Evolutionary conservation across 768 basidiomycete genomes (phyloP).

Genomic region (Auricularia auricula-judae): DNA sequence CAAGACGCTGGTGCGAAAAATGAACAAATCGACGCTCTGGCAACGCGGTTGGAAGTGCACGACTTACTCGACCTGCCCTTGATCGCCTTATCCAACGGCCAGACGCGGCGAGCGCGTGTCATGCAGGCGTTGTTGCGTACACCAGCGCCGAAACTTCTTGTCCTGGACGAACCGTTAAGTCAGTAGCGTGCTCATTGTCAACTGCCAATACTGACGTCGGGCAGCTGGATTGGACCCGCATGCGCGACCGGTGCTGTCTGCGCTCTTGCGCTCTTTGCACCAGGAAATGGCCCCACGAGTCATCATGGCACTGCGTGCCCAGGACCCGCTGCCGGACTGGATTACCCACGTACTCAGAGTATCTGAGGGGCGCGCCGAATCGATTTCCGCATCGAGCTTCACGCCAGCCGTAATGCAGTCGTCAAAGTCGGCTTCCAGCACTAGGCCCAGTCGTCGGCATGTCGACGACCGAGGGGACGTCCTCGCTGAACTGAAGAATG

Average conservation of each 20-base stretch:
- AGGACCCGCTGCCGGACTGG: slow-evolving; percentile 65
- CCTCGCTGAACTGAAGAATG: slow-evolving; percentile 51
- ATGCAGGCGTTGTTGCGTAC: slow-evolving; percentile 58
- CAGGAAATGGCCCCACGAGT: slow-evolving; percentile 39
- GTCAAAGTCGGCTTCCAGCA: slow-evolving; percentile 5
- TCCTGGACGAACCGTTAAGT: slow-evolving; percentile 80
- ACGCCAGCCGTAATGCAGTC: slow-evolving; percentile 16
- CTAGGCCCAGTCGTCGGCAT: neutral
- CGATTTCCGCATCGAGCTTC: slow-evolving; percentile 41
- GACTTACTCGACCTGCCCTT: slow-evolving; percentile 71
- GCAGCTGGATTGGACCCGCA: slow-evolving; percentile 67
- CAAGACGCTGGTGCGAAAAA: slow-evolving; percentile 16
- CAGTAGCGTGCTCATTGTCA: slow-evolving; percentile 36
- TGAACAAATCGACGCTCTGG: slow-evolving; percentile 41
- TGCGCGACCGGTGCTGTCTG: slow-evolving; percentile 44
- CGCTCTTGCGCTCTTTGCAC: slow-evolving; percentile 47
- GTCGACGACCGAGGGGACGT: slow-evolving; percentile 18
- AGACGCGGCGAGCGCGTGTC: slow-evolving; percentile 80
- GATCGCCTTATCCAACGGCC: slow-evolving; percentile 82
- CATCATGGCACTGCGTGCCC: slow-evolving; percentile 53
- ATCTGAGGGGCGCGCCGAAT: slow-evolving; percentile 33
- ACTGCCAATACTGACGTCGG: neutral
- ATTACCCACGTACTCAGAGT: slow-evolving; percentile 57
- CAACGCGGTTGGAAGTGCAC: slow-evolving; percentile 43
- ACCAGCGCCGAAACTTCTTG: slow-evolving; percentile 47